Percentiles rank a stretch among this genome's conserved stretches.
Evolutionary conservation across 306 rosid genomes (phyloP).

Genomic region (Urtica urens): DNA sequence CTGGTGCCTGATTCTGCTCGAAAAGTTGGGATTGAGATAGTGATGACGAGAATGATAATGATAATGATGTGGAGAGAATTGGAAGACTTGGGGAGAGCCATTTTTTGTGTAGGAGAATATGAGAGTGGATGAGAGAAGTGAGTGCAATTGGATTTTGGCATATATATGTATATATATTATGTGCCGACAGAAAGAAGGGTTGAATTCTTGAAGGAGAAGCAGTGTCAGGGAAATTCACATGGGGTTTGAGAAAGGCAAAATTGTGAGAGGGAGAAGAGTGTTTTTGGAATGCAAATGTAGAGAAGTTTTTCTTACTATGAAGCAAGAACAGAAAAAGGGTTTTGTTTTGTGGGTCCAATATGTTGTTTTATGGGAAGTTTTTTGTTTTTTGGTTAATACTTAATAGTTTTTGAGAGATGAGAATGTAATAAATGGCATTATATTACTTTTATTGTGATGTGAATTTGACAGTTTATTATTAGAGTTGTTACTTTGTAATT

Average conservation of each 20-base stretch:
- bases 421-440: too few relatives aligned
- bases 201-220: not conserved
- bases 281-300: too few relatives aligned
- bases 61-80: not conserved
- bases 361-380: not conserved
- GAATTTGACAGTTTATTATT: too few relatives aligned
- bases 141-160: not conserved
- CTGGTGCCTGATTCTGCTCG: not conserved
- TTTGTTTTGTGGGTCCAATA: conserved; percentile 6
- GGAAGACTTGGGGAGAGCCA: not conserved
- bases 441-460: too few relatives aligned
- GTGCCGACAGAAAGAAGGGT: conserved; percentile 7
- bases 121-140: not conserved
- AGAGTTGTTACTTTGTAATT: too few relatives aligned
- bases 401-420: not conserved
- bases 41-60: not conserved
- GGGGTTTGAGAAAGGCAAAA: not conserved
- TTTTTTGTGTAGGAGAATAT: conserved; percentile 14
- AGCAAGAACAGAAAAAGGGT: too few relatives aligned
- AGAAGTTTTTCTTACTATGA: too few relatives aligned
- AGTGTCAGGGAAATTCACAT: conserved; percentile 24
- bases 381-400: not conserved
- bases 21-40: not conserved
- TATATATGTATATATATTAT: not conserved
- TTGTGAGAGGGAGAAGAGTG: conserved; percentile 1